A percentile compares a stretch with the other conserved stretches of the same genome.
Conservation (phyloP, 805 yeast genomes). For the Naumovozyma baii region DNA sequence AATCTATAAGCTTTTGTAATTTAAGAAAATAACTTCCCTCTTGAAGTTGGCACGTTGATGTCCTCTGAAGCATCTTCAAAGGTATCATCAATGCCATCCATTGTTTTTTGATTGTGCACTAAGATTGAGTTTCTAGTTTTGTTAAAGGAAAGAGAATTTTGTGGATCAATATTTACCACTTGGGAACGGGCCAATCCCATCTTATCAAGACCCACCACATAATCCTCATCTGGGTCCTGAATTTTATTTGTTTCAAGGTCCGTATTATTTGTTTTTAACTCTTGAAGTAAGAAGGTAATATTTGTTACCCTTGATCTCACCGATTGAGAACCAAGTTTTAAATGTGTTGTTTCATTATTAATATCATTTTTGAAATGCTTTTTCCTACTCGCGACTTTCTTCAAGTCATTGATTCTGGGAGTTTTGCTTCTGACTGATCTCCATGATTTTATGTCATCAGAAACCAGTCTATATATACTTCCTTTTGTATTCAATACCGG, state of each 20-base stretch:
- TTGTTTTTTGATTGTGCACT: background rate
- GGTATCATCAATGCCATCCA: constrained; percentile 11
- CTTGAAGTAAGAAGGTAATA: constrained; percentile 29
- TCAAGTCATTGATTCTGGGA: constrained; percentile 25
- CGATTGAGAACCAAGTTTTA: constrained; percentile 25
- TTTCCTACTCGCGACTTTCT: constrained; percentile 13
- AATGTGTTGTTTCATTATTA: background rate
- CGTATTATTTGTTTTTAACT: constrained; percentile 18
- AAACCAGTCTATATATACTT: constrained; percentile 10
- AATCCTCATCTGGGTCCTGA: constrained; percentile 29
- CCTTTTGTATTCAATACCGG: constrained; percentile 1
- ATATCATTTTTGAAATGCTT: constrained; percentile 2
- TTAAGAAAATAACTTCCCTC: constrained; percentile 23
- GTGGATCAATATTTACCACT: constrained; percentile 13
- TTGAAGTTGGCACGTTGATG: constrained; percentile 14
- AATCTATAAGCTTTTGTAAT: background rate
- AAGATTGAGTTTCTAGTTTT: background rate
- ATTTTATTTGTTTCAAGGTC: constrained; percentile 18
- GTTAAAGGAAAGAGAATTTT: background rate
- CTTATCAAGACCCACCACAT: constrained; percentile 26
- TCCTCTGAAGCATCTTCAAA: constrained; percentile 27
- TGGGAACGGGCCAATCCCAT: constrained; percentile 25
- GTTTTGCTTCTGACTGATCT: constrained; percentile 12
- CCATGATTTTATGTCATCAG: constrained; percentile 17
- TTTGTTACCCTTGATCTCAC: constrained; percentile 30